These are phyloP conservation scores for Borovskyia barvae DNA, from an alignment of 208 protist genomes.

Conservation along the genomic window DNA sequence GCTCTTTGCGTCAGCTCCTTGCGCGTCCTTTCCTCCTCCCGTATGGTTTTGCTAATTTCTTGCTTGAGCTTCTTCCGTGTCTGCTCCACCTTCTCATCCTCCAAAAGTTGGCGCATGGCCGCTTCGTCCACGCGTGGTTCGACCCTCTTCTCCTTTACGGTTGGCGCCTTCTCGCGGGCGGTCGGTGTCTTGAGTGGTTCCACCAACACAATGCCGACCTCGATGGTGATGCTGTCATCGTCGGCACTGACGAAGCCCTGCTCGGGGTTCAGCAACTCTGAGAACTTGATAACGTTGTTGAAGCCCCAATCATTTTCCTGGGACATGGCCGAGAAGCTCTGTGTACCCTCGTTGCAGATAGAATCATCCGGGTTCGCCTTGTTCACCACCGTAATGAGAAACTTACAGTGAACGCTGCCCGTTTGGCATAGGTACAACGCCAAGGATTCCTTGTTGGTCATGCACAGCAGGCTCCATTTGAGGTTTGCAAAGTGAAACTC, in stretches of 20 bases:
- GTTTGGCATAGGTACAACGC: conserved; percentile 91
- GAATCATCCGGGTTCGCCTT: conserved; percentile 81
- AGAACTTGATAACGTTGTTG: conserved; percentile 88
- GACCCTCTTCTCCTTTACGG: conserved; percentile 60
- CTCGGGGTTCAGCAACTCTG: conserved; percentile 67
- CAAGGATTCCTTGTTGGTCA: conserved; percentile 87
- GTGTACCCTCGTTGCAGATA: conserved; percentile 89
- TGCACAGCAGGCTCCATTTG: conserved; percentile 90
- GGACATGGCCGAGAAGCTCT: conserved; percentile 81
- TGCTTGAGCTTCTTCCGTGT: conserved; percentile 74
- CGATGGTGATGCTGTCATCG: conserved; percentile 84
- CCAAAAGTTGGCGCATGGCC: conserved; percentile 68
- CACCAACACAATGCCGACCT: conserved; percentile 88
- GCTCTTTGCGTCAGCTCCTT: conserved; percentile 70
- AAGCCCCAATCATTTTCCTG: conserved; percentile 93
- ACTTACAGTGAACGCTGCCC: conserved; percentile 90
- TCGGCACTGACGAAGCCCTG: conserved; percentile 76
- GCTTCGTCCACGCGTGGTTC: conserved; percentile 66
- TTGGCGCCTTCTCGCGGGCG: conserved; percentile 41
- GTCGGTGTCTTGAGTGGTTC: conserved; percentile 58
- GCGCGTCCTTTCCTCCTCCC: conserved; percentile 84
- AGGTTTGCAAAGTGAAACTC: conserved; percentile 85
- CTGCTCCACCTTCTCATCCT: conserved; percentile 75
- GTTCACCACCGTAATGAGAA: conserved; percentile 90
- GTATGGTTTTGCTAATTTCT: conserved; percentile 74